Conservation (phyloP, 192 early-diverging fungal genomes). For the Geranomyces variabilis region DNA sequence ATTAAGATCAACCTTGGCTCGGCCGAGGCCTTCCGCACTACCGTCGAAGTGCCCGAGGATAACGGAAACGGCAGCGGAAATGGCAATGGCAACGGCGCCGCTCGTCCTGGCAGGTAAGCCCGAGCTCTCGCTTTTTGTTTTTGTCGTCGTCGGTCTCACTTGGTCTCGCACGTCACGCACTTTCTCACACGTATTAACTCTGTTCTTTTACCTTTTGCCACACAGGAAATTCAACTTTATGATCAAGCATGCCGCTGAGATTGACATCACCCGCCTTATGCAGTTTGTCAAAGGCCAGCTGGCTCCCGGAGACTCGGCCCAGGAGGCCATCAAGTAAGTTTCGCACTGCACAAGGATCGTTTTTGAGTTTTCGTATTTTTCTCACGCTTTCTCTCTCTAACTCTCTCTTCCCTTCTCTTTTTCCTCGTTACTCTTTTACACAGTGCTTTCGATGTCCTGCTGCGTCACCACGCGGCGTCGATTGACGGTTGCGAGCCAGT, state of each 20-base stretch:
- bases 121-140: too few relatives aligned
- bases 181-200: neutral
- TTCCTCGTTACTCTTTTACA: neutral
- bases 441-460: conserved; percentile 25
- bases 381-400: conserved; percentile 7
- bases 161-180: too few relatives aligned
- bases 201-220: too few relatives aligned
- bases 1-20: conserved; percentile 19
- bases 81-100: conserved; percentile 5
- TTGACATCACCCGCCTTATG: conserved; percentile 23
- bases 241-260: conserved; percentile 26
- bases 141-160: neutral
- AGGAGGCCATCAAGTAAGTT: conserved; percentile 35
- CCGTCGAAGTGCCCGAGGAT: conserved; percentile 24
- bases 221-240: conserved; percentile 28
- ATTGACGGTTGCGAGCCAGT: conserved; percentile 16
- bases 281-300: conserved; percentile 28
- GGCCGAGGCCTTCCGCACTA: conserved; percentile 8
- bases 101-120: conserved; percentile 2
- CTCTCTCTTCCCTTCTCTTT: neutral
- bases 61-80: conserved; percentile 8
- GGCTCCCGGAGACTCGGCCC: neutral
- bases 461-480: conserved; percentile 23
- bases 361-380: neutral
- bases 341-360: neutral